Evolutionary conservation across 208 protist genomes (phyloP).

Genomic region (Acanthamoeba sp.): DNA sequence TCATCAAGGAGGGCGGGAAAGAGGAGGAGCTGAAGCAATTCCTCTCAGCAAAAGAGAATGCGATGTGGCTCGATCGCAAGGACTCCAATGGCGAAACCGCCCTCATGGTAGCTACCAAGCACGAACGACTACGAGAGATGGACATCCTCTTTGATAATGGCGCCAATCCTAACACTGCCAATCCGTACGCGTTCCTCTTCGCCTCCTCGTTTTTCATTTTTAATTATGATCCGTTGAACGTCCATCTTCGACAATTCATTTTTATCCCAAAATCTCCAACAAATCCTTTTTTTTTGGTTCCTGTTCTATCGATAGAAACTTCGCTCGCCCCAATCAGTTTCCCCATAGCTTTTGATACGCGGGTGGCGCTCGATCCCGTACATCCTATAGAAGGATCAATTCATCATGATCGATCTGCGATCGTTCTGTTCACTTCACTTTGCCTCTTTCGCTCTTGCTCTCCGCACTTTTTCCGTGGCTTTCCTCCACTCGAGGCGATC

Average conservation of each 20-base stretch:
- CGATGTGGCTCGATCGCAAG: background rate
- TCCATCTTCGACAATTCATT: too few species aligned
- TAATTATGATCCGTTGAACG: too few species aligned
- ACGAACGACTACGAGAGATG: background rate
- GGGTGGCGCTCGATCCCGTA: too few species aligned
- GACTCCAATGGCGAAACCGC: conserved; percentile 5
- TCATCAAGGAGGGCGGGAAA: background rate
- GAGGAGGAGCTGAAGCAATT: background rate
- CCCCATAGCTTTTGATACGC: too few species aligned
- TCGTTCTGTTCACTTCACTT: too few species aligned
- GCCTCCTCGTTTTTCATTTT: background rate
- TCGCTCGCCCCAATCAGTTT: background rate
- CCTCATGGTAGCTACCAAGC: conserved; percentile 11
- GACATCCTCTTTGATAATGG: background rate
- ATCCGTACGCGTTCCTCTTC: background rate
- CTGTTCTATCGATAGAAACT: too few species aligned
- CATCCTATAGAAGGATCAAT: background rate
- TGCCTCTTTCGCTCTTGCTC: background rate
- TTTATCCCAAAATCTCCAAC: background rate
- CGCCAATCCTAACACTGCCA: background rate
- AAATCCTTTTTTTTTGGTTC: background rate
- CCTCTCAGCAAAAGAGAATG: background rate
- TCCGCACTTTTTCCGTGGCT: background rate
- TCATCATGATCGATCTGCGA: background rate
- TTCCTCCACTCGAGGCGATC: background rate